Base-by-base conservation (phyloP, 768 basidiomycete species). In the Mycena vitilis region DNA sequence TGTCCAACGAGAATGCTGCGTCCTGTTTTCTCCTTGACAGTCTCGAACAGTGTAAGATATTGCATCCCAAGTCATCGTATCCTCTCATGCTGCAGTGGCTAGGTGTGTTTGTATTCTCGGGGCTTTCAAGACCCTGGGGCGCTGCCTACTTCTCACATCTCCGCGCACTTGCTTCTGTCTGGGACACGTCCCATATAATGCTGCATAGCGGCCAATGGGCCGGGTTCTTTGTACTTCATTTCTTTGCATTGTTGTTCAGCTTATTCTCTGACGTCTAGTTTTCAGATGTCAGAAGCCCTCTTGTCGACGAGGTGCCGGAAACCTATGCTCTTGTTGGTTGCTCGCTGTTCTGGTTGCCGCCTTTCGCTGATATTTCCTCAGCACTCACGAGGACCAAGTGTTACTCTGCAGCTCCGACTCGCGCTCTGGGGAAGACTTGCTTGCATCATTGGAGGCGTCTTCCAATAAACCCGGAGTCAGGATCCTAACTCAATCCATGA, bases 11-110 rank as follows among this genome's bases (percentile, higher is more conserved):
- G 42, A 66, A 66, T 18, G 59, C 52, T 1, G 51, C 44, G 1
- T 53, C 58, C 8, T 66, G 65, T 23, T 48, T 22, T 23, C 52
- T 66, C 2, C 15, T 66, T 18, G 64, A 65, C 38, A 2, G 44
- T 15, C 48, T 65, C 5, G 64, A 65, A 8, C 54, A 57, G 8
- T 25, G 63, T 65, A 47, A 5, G 63, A 22, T 13, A 1, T 7
- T 5, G 10, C 22, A 12, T 4, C 9, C 25, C n/a, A 16, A 4
- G n/a, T 22, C 10, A 11, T n/a, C 0, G 30, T 30, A 55, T 1
- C 18, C 23, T 8, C 38, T 16, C 1, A 52, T 30, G 23, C 13
- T 13, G n/a, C n/a, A n/a, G n/a, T n/a, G 9, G 4, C 18, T 42
- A 57, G 56, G 15, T 13, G 22, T 44, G 7, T 25, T 16, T 10